These are phyloP conservation scores for Nannizziopsis arthrosporioides DNA, from an alignment of 2,329 filamentous ascomycete species.

Conservation along the genomic window DNA sequence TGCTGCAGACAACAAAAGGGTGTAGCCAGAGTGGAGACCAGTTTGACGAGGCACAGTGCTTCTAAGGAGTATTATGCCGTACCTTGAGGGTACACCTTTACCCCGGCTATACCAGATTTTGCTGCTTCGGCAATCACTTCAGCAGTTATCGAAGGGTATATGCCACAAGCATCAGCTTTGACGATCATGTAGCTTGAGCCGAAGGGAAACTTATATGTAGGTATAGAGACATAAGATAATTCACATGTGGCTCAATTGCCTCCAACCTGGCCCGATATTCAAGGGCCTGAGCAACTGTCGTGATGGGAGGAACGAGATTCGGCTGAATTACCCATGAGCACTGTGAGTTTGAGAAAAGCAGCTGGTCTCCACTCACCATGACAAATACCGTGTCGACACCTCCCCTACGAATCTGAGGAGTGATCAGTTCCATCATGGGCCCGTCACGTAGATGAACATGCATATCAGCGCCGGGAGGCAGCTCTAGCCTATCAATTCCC, in stretches of 20 bases:
- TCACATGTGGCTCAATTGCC: conserved; percentile 50
- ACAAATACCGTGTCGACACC: conserved; percentile 54
- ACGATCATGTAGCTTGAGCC: not conserved
- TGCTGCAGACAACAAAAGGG: too few relatives aligned
- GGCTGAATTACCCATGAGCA: conserved; percentile 39
- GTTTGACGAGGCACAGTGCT: not conserved
- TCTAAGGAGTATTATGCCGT: conserved; percentile 12
- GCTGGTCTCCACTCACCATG: conserved; percentile 32
- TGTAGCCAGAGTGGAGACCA: not conserved
- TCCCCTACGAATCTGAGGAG: conserved; percentile 45
- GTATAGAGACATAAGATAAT: conserved; percentile 64
- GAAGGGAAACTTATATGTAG: conserved; percentile 28
- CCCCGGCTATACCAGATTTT: conserved; percentile 56
- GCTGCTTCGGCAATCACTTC: conserved; percentile 45
- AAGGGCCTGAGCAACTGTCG: conserved; percentile 50
- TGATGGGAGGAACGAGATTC: conserved; percentile 54
- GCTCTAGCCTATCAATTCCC: conserved; percentile 10
- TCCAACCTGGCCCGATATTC: conserved; percentile 53
- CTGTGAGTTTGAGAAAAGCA: not conserved
- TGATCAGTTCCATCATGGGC: conserved; percentile 48
- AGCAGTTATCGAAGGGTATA: conserved; percentile 48
- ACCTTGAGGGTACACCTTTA: conserved; percentile 46
- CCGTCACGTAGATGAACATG: conserved; percentile 58
- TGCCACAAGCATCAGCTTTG: not conserved
- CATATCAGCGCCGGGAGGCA: conserved; percentile 14